A percentile compares a stretch with the other conserved stretches of the same genome.
Evolutionary conservation across 2,329 filamentous ascomycete genomes (phyloP).

Genomic region (Neodidymelliopsis sp.): DNA sequence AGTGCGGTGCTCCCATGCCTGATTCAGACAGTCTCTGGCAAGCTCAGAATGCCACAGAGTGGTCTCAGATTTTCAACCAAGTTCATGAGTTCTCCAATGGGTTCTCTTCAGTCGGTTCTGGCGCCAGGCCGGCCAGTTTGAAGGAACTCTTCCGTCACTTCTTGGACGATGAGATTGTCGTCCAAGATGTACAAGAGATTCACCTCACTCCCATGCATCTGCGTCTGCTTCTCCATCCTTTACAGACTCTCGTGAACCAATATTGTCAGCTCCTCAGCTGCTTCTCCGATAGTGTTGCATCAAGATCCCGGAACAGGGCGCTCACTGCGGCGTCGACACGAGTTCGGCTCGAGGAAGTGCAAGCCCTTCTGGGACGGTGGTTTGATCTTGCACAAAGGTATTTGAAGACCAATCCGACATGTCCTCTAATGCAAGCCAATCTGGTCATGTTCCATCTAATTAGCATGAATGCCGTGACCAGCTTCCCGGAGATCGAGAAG

Average conservation of each 20-base stretch:
- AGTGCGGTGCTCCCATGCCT: constrained; percentile 71
- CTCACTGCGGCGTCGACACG: constrained; percentile 68
- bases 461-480: constrained; percentile 71
- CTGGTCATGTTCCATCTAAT: constrained; percentile 75
- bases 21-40: constrained; percentile 70
- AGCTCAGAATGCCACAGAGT: constrained; percentile 64
- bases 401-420: constrained; percentile 63
- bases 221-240: constrained; percentile 71
- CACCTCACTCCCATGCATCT: constrained; percentile 65
- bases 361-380: constrained; percentile 70
- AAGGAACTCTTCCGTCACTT: constrained; percentile 73
- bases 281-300: constrained; percentile 64
- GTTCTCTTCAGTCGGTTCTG: constrained; percentile 62
- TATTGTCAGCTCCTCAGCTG: constrained; percentile 70
- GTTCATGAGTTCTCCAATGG: constrained; percentile 63
- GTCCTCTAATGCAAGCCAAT: constrained; percentile 69
- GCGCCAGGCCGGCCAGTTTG: constrained; percentile 64
- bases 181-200: constrained; percentile 55
- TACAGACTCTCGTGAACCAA: constrained; percentile 71
- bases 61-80: constrained; percentile 66
- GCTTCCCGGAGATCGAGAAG: constrained; percentile 72
- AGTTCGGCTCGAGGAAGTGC: constrained; percentile 68
- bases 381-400: constrained; percentile 68
- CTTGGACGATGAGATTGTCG: constrained; percentile 67
- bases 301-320: constrained; percentile 56